Percentiles rank a stretch among this genome's conserved stretches.
phyloP scores from a whole-genome alignment of 805 yeast species.

The Yarrowia sp. region DNA sequence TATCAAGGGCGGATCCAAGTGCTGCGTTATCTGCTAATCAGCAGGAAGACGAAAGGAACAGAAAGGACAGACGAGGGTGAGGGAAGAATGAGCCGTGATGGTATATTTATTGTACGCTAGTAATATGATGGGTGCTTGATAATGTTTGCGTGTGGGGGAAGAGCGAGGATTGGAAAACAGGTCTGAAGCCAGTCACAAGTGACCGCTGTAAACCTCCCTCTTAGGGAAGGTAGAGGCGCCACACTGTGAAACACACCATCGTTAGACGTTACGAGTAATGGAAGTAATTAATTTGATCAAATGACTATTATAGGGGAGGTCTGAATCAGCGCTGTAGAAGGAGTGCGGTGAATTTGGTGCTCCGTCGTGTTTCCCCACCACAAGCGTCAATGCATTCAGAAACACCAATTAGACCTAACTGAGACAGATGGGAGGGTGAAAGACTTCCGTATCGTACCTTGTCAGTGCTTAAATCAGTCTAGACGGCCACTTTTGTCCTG shows the following conservation, averaged over 20 bases:
- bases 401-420: too few relatives aligned
- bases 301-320: too few relatives aligned
- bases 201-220: slow-evolving; percentile 1
- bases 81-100: slow-evolving; percentile 24
- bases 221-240: not conserved
- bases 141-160: not conserved
- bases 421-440: too few relatives aligned
- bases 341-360: too few relatives aligned
- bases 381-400: too few relatives aligned
- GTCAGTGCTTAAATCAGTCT: too few relatives aligned
- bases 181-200: too few relatives aligned
- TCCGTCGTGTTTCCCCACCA: too few relatives aligned
- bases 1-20: slow-evolving; percentile 37
- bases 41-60: not conserved
- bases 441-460: too few relatives aligned
- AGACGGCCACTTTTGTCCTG: too few relatives aligned
- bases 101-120: slow-evolving; percentile 37
- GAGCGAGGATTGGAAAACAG: too few relatives aligned
- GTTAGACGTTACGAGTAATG: not conserved
- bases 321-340: too few relatives aligned
- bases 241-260: not conserved
- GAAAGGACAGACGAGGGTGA: slow-evolving; percentile 7
- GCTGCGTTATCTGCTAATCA: slow-evolving; percentile 29
- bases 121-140: slow-evolving; percentile 34
- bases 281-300: slow-evolving; percentile 3